Evolutionary conservation across 441 rosid genomes (phyloP).

Genomic region (Cnidoscolus chayamansa): DNA sequence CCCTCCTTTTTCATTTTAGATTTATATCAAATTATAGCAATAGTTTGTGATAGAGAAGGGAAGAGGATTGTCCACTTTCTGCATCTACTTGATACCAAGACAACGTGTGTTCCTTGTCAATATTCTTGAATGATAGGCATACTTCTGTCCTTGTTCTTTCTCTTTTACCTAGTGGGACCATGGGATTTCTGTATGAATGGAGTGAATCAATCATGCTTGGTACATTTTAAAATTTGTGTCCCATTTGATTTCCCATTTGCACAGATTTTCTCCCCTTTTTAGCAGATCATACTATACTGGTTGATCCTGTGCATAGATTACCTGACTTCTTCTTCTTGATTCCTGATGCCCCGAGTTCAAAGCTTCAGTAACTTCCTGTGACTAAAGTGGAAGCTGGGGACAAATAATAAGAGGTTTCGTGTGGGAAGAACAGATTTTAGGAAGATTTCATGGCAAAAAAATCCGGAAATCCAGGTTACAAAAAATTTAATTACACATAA

Average conservation of each 20-base stretch:
- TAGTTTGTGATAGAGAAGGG: not conserved
- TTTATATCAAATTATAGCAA: not conserved
- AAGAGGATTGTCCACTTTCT: conserved; percentile 5
- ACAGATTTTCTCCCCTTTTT: too few relatives aligned
- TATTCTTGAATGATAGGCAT: not conserved
- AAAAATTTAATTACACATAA: too few relatives aligned
- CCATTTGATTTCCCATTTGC: not conserved
- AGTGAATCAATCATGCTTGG: not conserved
- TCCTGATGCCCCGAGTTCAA: not conserved
- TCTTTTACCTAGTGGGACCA: conserved; percentile 7
- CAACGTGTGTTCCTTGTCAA: conserved; percentile 14
- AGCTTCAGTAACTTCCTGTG: not conserved
- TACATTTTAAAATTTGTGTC: not conserved
- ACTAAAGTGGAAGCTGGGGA: not conserved
- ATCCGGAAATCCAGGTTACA: not conserved
- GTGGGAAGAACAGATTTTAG: conserved; percentile 7
- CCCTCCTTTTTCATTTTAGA: not conserved
- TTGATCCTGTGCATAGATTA: too few relatives aligned
- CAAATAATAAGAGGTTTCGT: not conserved
- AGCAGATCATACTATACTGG: too few relatives aligned
- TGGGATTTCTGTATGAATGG: not conserved
- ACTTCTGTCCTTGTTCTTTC: not conserved
- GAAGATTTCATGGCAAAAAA: not conserved
- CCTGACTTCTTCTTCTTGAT: not conserved
- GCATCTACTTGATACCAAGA: not conserved